These are phyloP conservation scores for Penicillium italicum DNA, from an alignment of 2,329 filamentous ascomycete genomes.

Conservation along the genomic window DNA sequence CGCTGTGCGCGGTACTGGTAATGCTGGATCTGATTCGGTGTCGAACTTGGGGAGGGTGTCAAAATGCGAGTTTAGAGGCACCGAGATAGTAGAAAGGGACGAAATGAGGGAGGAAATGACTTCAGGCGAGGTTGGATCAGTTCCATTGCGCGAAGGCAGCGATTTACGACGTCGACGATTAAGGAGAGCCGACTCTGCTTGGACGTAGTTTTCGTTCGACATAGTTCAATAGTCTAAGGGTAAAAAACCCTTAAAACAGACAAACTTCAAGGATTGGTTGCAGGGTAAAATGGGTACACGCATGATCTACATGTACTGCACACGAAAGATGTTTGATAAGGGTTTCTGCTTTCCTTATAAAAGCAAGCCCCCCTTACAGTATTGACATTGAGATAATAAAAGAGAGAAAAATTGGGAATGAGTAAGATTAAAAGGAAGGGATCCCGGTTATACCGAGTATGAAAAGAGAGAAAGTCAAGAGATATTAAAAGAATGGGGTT, in stretches of 20 bases:
- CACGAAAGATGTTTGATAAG: conserved; percentile 8
- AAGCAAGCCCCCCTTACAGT: conserved; percentile 17
- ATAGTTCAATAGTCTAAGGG: conserved; percentile 29
- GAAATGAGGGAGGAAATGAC: conserved; percentile 59
- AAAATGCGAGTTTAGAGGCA: conserved; percentile 66
- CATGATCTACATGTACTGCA: conserved; percentile 32
- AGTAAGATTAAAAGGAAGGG: neutral
- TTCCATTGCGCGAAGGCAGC: conserved; percentile 30
- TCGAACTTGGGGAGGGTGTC: conserved; percentile 52
- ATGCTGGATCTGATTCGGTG: conserved; percentile 33
- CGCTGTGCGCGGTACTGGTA: conserved; percentile 26
- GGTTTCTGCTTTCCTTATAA: neutral
- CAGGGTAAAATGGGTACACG: conserved; percentile 21
- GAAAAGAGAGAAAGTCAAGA: neutral
- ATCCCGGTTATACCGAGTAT: neutral
- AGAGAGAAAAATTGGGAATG: conserved; percentile 6
- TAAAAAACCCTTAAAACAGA: conserved; percentile 1
- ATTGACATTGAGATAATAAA: conserved; percentile 11
- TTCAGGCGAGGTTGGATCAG: conserved; percentile 47
- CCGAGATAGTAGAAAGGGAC: conserved; percentile 57
- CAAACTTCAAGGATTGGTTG: conserved; percentile 19
- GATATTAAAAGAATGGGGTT: neutral
- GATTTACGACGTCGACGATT: conserved; percentile 46
- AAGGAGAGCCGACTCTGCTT: conserved; percentile 28
- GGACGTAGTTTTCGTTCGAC: conserved; percentile 25